Conservation (phyloP, 75 land plant genomes). For the Chamaecyparis obtusa region DNA sequence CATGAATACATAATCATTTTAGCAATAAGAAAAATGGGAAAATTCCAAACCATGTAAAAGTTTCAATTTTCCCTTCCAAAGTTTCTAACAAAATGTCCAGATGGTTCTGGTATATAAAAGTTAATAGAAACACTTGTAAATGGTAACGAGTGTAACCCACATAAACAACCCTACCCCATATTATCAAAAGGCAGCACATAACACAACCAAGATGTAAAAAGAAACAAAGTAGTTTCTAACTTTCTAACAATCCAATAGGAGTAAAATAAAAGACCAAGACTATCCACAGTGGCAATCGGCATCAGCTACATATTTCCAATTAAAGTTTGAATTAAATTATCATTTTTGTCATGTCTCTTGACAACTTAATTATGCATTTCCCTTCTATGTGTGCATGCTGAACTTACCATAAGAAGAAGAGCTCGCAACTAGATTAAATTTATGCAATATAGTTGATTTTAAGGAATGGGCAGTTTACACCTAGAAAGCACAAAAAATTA, state of each 20-base stretch:
- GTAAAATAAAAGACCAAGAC: neutral
- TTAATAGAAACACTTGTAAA: neutral
- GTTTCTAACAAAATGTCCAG: neutral
- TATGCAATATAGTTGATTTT: neutral
- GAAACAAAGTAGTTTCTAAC: neutral
- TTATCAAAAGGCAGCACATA: neutral
- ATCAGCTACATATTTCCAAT: neutral
- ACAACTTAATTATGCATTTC: neutral
- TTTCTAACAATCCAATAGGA: neutral
- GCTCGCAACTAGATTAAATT: neutral
- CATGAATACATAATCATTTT: neutral
- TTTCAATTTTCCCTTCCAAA: neutral
- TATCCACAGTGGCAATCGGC: neutral
- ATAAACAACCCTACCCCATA: neutral
- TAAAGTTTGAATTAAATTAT: neutral
- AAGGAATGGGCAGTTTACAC: neutral
- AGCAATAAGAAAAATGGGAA: neutral
- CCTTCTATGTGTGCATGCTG: neutral
- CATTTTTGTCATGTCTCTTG: neutral
- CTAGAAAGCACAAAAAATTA: neutral
- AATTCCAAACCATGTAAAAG: neutral
- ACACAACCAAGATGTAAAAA: neutral
- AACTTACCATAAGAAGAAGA: neutral
- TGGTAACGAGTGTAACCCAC: neutral
- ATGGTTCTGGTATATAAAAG: neutral